phyloP scores from a whole-genome alignment of 2,329 filamentous ascomycete species.

The Onygenales sp. region DNA sequence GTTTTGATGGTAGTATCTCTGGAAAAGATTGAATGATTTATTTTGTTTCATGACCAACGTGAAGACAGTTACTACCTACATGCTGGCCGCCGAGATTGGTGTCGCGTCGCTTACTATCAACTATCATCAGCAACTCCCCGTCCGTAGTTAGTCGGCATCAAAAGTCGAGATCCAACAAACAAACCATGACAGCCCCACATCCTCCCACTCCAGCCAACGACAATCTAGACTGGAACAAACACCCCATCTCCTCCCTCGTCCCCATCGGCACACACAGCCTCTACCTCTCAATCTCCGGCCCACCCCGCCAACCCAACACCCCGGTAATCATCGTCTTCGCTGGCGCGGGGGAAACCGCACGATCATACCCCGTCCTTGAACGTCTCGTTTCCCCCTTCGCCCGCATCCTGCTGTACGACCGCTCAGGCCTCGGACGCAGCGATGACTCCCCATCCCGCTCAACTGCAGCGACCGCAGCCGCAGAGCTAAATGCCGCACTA shows the following conservation, averaged over 20 bases:
- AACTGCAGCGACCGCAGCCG: slow-evolving; percentile 19
- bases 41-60: too few relatives aligned
- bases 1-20: too few relatives aligned
- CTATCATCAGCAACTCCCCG: too few relatives aligned
- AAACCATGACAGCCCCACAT: neutral
- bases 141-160: too few relatives aligned
- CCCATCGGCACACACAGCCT: slow-evolving; percentile 25
- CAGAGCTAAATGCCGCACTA: slow-evolving; percentile 24
- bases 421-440: slow-evolving; percentile 28
- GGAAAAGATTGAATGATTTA: too few relatives aligned
- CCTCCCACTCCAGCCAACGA: neutral
- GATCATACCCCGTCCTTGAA: slow-evolving; percentile 24
- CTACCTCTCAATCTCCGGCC: slow-evolving; percentile 20
- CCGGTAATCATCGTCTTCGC: slow-evolving; percentile 26
- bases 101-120: too few relatives aligned
- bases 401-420: slow-evolving; percentile 27
- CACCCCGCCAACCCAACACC: slow-evolving; percentile 14
- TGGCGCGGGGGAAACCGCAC: slow-evolving; percentile 26
- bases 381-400: slow-evolving; percentile 20
- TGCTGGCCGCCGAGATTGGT: too few relatives aligned
- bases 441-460: slow-evolving; percentile 14
- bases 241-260: slow-evolving; percentile 13
- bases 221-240: neutral
- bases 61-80: too few relatives aligned
- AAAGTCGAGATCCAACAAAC: neutral